phyloP scores from a whole-genome alignment of 2,329 filamentous ascomycete genomes.

The Emergomyces orientalis region DNA sequence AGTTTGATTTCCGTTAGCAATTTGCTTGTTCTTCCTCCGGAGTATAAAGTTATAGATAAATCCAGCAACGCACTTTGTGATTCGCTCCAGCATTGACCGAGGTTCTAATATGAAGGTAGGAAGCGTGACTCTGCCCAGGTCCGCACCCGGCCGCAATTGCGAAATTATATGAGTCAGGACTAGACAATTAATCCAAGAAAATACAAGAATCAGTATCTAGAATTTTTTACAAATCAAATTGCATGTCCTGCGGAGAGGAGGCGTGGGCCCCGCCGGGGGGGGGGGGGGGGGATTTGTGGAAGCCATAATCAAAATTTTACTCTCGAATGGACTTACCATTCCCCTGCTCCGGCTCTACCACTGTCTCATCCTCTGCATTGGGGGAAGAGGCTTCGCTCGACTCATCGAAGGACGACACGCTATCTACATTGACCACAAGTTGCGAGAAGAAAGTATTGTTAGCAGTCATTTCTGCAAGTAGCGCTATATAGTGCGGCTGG shows the following conservation, averaged over 20 bases:
- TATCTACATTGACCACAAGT: constrained; percentile 29
- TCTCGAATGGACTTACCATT: constrained; percentile 57
- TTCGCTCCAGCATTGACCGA: constrained; percentile 93
- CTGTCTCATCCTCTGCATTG: constrained; percentile 60
- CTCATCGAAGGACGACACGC: constrained; percentile 51
- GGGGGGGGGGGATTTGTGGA: background rate
- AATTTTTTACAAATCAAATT: background rate
- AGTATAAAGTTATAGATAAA: background rate
- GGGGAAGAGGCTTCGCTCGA: constrained; percentile 28
- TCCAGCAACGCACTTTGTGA: constrained; percentile 69
- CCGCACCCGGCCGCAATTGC: constrained; percentile 87
- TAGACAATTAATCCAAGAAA: constrained; percentile 29
- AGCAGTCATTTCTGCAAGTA: constrained; percentile 19
- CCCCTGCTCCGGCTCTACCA: constrained; percentile 86
- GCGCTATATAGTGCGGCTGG: background rate
- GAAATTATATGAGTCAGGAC: constrained; percentile 96
- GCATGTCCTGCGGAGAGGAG: background rate
- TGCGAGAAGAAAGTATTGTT: constrained; percentile 13
- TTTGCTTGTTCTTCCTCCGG: constrained; percentile 11
- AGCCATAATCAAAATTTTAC: background rate
- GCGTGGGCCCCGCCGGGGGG: no score
- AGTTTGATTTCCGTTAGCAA: constrained; percentile 13
- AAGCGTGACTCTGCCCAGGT: constrained; percentile 85
- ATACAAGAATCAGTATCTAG: constrained; percentile 7
- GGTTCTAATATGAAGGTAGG: constrained; percentile 98